These are phyloP conservation scores for Globisporangium paddicum DNA, from an alignment of 352 stramenopile genomes.

Conservation along the genomic window DNA sequence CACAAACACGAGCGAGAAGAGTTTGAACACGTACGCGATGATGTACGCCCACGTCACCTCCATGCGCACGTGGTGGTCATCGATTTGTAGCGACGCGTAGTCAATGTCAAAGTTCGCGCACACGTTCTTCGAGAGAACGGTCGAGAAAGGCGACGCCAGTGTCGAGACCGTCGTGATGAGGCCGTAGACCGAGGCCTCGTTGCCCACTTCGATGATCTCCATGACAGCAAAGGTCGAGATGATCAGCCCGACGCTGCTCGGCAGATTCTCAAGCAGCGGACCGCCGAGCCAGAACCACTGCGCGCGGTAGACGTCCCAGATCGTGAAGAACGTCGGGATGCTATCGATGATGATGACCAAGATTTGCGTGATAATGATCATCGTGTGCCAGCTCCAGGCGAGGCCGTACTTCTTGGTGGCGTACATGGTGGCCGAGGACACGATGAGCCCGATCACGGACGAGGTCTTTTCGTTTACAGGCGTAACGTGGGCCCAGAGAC, in stretches of 20 bases:
- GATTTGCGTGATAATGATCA: slow-evolving; percentile 34
- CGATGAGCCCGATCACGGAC: slow-evolving; percentile 29
- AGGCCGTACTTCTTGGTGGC: slow-evolving; percentile 28
- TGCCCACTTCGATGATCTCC: slow-evolving; percentile 18
- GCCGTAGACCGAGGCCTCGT: slow-evolving; percentile 21
- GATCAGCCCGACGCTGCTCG: slow-evolving; percentile 10
- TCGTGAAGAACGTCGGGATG: slow-evolving; percentile 21
- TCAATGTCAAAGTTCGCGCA: slow-evolving; percentile 12
- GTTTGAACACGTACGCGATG: slow-evolving; percentile 16
- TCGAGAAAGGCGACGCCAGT: slow-evolving; percentile 16
- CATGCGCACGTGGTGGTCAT: slow-evolving; percentile 10
- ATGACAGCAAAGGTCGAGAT: slow-evolving; percentile 14
- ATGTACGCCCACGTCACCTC: slow-evolving; percentile 17
- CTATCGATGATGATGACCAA: slow-evolving; percentile 14
- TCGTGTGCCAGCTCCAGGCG: slow-evolving; percentile 49
- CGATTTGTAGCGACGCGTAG: slow-evolving; percentile 10
- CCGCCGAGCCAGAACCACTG: slow-evolving; percentile 32
- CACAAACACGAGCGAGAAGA: slow-evolving; percentile 15
- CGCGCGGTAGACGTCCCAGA: slow-evolving; percentile 23
- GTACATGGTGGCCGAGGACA: slow-evolving; percentile 26
- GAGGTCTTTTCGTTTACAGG: slow-evolving; percentile 36
- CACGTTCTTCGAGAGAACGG: slow-evolving; percentile 12
- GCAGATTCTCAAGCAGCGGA: slow-evolving; percentile 16
- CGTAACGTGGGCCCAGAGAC: slow-evolving; percentile 33
- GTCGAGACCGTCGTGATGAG: slow-evolving; percentile 19